Percentiles rank a stretch among this genome's conserved stretches.
These are phyloP conservation scores for Populus pruinosa DNA, from an alignment of 345 rosid genomes.

Conservation along the genomic window DNA sequence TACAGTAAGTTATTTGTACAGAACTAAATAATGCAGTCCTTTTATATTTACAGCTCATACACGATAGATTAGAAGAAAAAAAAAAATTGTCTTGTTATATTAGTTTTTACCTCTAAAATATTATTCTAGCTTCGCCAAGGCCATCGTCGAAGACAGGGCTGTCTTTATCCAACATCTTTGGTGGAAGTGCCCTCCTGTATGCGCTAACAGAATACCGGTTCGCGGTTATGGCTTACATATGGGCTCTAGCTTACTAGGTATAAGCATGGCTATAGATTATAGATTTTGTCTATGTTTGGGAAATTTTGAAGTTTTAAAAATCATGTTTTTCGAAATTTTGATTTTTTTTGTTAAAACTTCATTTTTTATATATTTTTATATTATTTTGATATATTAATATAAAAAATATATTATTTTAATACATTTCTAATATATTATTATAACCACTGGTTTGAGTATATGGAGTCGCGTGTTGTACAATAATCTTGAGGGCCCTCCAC, in stretches of 20 bases:
- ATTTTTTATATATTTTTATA: no score
- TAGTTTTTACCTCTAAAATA: no score
- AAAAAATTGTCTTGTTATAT: no score
- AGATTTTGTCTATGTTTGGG: slow-evolving; percentile 74
- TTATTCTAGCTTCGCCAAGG: slow-evolving; percentile 44
- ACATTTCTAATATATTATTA: slow-evolving; percentile 34
- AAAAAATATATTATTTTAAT: no score
- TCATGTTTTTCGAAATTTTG: no score
- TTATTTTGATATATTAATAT: no score
- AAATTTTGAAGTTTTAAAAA: no score
- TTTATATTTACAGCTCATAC: no score
- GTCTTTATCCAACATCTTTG: slow-evolving; percentile 70
- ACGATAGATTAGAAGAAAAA: no score
- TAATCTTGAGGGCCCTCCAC: slow-evolving; percentile 83
- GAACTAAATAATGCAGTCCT: no score
- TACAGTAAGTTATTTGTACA: no score
- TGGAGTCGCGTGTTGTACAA: slow-evolving; percentile 97
- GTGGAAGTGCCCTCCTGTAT: slow-evolving; percentile 79
- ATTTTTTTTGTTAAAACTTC: no score
- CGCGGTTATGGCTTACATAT: slow-evolving; percentile 69
- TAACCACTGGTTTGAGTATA: slow-evolving; percentile 85
- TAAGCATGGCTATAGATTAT: slow-evolving; percentile 89
- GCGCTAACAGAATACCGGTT: slow-evolving; percentile 90
- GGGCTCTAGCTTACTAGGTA: slow-evolving; percentile 80
- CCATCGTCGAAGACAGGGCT: slow-evolving; percentile 79